Conservation (phyloP, 164 flowering plant genomes). For the Vitis amurensis region DNA sequence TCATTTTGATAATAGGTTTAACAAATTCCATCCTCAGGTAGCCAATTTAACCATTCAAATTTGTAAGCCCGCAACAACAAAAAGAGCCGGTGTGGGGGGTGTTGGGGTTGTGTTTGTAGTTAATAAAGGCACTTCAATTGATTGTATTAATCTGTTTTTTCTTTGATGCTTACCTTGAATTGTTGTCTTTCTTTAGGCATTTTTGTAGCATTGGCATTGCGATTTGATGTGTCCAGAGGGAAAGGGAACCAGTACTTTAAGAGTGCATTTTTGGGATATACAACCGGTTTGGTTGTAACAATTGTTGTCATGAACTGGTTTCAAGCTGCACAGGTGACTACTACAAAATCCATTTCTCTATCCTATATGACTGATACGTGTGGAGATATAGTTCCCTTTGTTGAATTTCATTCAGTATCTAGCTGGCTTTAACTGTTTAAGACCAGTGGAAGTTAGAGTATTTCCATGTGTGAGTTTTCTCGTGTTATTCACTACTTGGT, state of each 20-base stretch:
- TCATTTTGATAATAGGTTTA: too few species aligned
- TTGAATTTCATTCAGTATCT: background rate
- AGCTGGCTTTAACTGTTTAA: background rate
- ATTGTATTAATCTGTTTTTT: background rate
- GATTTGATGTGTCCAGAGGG: constrained; percentile 96
- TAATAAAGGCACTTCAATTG: too few species aligned
- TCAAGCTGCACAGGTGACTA: constrained; percentile 93
- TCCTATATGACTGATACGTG: background rate
- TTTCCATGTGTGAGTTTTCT: background rate
- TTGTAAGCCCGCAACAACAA: too few species aligned
- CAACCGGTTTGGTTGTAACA: constrained; percentile 72
- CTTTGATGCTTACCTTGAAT: background rate
- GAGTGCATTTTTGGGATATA: constrained; percentile 90
- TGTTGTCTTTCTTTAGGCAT: constrained; percentile 54
- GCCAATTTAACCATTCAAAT: too few species aligned
- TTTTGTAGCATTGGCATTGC: constrained; percentile 95
- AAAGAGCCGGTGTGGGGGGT: too few species aligned
- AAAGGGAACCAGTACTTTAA: constrained; percentile 76
- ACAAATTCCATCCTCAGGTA: too few species aligned
- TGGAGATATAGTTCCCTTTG: background rate
- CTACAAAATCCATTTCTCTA: background rate
- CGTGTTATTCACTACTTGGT: background rate
- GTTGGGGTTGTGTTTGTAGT: too few species aligned
- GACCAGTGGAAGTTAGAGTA: background rate
- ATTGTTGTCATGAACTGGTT: constrained; percentile 98